Base-by-base conservation (phyloP, 2,329 filamentous ascomycete genomes). In the Mycosphaerella sp. region DNA sequence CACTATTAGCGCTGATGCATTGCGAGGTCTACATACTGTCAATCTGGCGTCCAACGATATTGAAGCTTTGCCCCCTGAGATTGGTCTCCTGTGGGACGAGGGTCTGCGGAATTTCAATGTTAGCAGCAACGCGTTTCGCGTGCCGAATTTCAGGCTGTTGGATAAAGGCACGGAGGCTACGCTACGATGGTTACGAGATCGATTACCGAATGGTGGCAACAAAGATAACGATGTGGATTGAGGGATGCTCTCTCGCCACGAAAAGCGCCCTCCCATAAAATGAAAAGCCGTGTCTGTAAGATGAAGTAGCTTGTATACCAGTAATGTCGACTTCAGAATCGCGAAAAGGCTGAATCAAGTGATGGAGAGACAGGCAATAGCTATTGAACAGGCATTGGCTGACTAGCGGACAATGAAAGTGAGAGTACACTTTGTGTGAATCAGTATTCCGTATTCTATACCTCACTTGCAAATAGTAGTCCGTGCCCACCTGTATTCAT, bases 21-120 rank as follows among this genome's bases (percentile, higher is more conserved):
- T 96, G 34, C 76, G 78, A 44, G 90, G 91, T 0, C 67, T 96
- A 50, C 81, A 81, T 57, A 79, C 86, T 4, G 80, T 94, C 2
- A 88, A 95, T 66, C 81, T 89, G 7, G 82, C 81, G 58, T 90
- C 89, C 68, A 97, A 97, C 64, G 85, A 91, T 44, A 88, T 97
- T 56, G 79, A 80, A n/a, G 80, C 81, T 41, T 73, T 97, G 12
- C 87, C 93, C 54, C 86, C 90, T 0, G 81, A 84, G 6, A 77
- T 97, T 9, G 91, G 91, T 0, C 73, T 95, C 10, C 74, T 95
- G 0, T 83, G 84, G 18, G 84, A 83, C 1, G 75, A 74, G 71
- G 82, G 61, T 56, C 81, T 71, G 73, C 86, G 75, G 69, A 79
- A 75, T 48, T 73, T 96, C 8, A 85, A 95, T 42, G 85, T 95